These are phyloP conservation scores for Talaromyces albobiverticillius DNA, from an alignment of 2,329 filamentous ascomycete genomes.

Conservation along the genomic window DNA sequence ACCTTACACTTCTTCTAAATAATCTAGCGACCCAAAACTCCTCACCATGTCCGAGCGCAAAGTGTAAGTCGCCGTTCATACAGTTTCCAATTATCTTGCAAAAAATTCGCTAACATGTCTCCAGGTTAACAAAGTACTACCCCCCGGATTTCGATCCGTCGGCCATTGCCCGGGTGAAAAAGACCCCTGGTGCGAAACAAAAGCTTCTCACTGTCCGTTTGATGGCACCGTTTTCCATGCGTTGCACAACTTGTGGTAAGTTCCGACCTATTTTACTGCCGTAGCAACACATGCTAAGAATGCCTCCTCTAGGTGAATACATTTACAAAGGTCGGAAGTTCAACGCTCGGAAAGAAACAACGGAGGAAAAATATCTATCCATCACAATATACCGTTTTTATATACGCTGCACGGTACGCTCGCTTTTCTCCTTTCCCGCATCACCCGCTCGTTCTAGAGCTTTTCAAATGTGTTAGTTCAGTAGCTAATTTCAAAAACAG, in stretches of 20 bases:
- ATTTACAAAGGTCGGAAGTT: conserved; percentile 94
- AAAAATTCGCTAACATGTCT: background rate
- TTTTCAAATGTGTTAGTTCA: background rate
- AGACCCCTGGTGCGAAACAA: conserved; percentile 4
- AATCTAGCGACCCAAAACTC: background rate
- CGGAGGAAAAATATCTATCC: conserved; percentile 82
- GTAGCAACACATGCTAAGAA: background rate
- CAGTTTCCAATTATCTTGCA: conserved; percentile 5
- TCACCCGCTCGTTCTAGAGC: background rate
- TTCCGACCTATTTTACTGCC: background rate
- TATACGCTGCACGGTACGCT: conserved; percentile 81
- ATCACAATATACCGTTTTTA: conserved; percentile 90
- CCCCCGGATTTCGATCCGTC: conserved; percentile 86
- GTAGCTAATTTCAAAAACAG: conserved; percentile 2
- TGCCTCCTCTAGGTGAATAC: conserved; percentile 65
- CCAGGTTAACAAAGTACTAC: conserved; percentile 45
- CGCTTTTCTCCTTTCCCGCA: background rate
- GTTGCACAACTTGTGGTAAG: conserved; percentile 53
- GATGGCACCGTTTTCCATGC: conserved; percentile 85
- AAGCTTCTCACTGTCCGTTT: conserved; percentile 76
- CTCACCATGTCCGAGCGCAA: conserved; percentile 79
- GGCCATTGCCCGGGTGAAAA: conserved; percentile 60
- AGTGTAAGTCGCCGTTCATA: conserved; percentile 55
- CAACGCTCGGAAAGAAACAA: conserved; percentile 90
- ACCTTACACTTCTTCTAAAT: background rate